A percentile compares a stretch with the other conserved stretches of the same genome.
Evolutionary conservation across 345 rosid species (phyloP).

Genomic region (Murraya koenigii): DNA sequence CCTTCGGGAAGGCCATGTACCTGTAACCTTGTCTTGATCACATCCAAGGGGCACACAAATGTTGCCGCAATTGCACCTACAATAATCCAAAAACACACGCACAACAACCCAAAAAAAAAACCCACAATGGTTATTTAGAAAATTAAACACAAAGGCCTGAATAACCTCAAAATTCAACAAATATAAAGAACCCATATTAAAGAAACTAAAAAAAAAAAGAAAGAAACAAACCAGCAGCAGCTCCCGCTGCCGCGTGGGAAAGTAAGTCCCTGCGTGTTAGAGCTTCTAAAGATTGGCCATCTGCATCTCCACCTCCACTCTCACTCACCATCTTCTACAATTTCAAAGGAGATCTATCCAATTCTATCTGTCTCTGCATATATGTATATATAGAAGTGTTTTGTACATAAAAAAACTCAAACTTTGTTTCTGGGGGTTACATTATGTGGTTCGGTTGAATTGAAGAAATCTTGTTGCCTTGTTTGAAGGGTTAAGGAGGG

Average conservation of each 20-base stretch:
- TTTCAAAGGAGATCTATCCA: conserved; percentile 27
- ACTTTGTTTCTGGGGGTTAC: background rate
- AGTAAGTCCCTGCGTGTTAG: conserved; percentile 38
- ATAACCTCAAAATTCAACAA: background rate
- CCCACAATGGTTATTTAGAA: background rate
- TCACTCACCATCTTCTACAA: conserved; percentile 11
- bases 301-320: conserved; percentile 26
- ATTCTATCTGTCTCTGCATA: background rate
- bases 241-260: conserved; percentile 78
- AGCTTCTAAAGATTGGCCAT: conserved; percentile 34
- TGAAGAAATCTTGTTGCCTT: background rate
- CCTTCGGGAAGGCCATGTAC: conserved; percentile 77
- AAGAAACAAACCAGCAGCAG: conserved; percentile 67
- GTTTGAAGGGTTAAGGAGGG: conserved; percentile 14
- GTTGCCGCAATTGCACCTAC: conserved; percentile 94
- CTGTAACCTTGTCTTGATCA: conserved; percentile 92
- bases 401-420: too few relatives aligned
- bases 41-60: conserved; percentile 93
- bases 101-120: background rate
- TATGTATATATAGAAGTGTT: background rate
- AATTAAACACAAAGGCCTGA: background rate
- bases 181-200: background rate
- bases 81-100: conserved; percentile 5
- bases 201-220: background rate
- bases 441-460: conserved; percentile 5